These are phyloP conservation scores for Scytalidium lignicola DNA, from an alignment of 2,329 filamentous ascomycete genomes.

Conservation along the genomic window DNA sequence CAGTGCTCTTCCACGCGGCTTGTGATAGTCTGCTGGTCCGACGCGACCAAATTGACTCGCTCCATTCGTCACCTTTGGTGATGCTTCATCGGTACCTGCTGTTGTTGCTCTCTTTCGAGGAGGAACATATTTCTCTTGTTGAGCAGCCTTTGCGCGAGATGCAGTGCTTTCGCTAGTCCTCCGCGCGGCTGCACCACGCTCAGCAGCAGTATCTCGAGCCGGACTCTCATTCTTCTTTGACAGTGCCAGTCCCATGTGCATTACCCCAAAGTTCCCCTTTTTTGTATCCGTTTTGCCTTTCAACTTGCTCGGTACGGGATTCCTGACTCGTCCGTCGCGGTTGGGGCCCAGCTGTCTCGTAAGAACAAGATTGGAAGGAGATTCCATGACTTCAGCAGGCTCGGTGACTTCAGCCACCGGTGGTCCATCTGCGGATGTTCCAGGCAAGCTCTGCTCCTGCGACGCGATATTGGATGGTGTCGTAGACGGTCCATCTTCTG, in stretches of 20 bases:
- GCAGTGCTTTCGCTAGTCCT: conserved; percentile 58
- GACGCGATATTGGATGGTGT: neutral
- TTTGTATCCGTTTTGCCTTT: conserved; percentile 52
- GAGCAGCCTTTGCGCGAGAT: conserved; percentile 51
- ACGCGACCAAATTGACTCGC: conserved; percentile 19
- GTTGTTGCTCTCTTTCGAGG: conserved; percentile 29
- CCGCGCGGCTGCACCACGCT: conserved; percentile 51
- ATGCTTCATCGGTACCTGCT: conserved; percentile 15
- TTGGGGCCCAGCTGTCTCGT: conserved; percentile 26
- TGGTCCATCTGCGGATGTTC: neutral
- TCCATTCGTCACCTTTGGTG: conserved; percentile 8
- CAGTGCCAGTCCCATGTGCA: conserved; percentile 51
- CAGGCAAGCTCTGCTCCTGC: neutral
- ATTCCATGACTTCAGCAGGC: neutral
- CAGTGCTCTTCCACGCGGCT: conserved; percentile 26
- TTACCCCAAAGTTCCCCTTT: conserved; percentile 57
- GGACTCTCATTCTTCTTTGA: conserved; percentile 29
- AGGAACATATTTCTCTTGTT: conserved; percentile 48
- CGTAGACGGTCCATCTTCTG: neutral
- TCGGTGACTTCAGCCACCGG: neutral
- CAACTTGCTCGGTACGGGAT: conserved; percentile 57
- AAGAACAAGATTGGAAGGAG: neutral
- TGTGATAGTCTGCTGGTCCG: conserved; percentile 20
- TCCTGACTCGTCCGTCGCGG: conserved; percentile 46
- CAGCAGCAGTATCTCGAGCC: conserved; percentile 42